Base-by-base conservation (phyloP, 129 eudicot genomes). In the Silybum marianum region DNA sequence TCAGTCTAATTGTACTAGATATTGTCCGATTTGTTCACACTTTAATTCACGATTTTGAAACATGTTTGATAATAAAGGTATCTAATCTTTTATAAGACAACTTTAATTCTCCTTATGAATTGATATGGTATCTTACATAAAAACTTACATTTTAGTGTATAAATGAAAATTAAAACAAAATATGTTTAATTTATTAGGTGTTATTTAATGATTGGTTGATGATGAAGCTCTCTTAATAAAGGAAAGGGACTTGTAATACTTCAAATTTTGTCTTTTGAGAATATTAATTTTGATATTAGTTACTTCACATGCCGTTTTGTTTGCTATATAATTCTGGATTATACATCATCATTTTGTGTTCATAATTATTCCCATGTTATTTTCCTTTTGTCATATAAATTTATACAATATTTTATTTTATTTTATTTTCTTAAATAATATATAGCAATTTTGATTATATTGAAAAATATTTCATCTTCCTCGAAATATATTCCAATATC, bases 221-320 rank as follows among this genome's bases (percentile, higher is more conserved):
- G 19, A 71, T 83, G 18, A 38, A 48, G 77, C 38, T 16, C 78
- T 70, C 58, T 58, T 76, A 76, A 76, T 76, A 22, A 58, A 76
- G 28, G 73, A 62, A 76, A 71, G 34, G 19, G 82, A 77, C 86
- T 28, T 58, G 21, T 13, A 83, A 83, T 38, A 71, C 82, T 60
- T 71, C 75, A 65, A 83, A 78, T 7, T 83, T 54, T 83, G 86
- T 72, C 83, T 72, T 83, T 78, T 72, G 71, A 72, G 82, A 18
- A 60, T 26, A 44, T 70, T 32, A 18, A 19, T 9, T 12, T 69
- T 46, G 69, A 10, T 42, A 83, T 82, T 71, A 83, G 67, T 83
- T 32, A 19, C 44, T 78, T 66, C 75, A 83, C 82, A 83, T 73
- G 84, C 87, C 81, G 81, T 80, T 85, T 75, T 80, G 88, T 80